Conservation (phyloP, 768 basidiomycete genomes). For the Plicaturopsis crispa region DNA sequence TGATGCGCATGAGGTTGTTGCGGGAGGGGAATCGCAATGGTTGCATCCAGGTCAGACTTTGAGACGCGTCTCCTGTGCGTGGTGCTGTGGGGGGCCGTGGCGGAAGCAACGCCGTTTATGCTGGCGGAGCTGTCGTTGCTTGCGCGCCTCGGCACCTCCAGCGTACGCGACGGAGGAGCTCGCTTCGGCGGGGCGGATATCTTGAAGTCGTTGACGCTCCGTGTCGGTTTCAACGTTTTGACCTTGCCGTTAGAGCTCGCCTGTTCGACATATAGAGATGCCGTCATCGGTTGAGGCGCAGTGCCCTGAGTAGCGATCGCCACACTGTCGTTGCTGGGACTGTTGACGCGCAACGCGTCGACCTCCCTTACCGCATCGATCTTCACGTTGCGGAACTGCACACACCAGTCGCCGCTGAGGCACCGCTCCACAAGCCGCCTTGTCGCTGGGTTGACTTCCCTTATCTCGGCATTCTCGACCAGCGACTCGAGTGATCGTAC, state of each 20-base stretch:
- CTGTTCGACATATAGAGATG: conserved; percentile 26
- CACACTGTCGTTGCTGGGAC: conserved; percentile 35
- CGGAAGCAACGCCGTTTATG: conserved; percentile 19
- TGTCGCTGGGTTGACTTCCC: conserved; percentile 82
- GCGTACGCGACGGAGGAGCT: conserved; percentile 18
- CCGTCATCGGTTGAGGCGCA: conserved; percentile 12
- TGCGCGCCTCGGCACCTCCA: conserved; percentile 30
- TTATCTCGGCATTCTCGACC: conserved; percentile 63
- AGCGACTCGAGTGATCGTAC: conserved; percentile 76
- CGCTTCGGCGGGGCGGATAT: conserved; percentile 11
- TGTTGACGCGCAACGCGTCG: conserved; percentile 24
- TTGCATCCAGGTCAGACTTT: conserved; percentile 5
- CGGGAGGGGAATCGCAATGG: conserved; percentile 6
- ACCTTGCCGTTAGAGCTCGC: conserved; percentile 24
- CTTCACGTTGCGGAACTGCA: conserved; percentile 45
- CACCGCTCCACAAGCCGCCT: conserved; percentile 89
- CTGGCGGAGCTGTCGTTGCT: conserved; percentile 28
- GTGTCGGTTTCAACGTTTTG: conserved; percentile 51
- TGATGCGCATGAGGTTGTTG: conserved; percentile 5
- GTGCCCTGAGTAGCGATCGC: conserved; percentile 25
- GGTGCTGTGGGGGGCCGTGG: conserved; percentile 11
- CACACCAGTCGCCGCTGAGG: conserved; percentile 81
- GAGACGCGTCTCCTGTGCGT: conserved; percentile 8
- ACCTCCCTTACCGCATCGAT: conserved; percentile 19
- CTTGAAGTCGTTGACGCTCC: conserved; percentile 58